These are phyloP conservation scores for Echites panduratus DNA, from an alignment of 257 asterid genomes.

Conservation along the genomic window DNA sequence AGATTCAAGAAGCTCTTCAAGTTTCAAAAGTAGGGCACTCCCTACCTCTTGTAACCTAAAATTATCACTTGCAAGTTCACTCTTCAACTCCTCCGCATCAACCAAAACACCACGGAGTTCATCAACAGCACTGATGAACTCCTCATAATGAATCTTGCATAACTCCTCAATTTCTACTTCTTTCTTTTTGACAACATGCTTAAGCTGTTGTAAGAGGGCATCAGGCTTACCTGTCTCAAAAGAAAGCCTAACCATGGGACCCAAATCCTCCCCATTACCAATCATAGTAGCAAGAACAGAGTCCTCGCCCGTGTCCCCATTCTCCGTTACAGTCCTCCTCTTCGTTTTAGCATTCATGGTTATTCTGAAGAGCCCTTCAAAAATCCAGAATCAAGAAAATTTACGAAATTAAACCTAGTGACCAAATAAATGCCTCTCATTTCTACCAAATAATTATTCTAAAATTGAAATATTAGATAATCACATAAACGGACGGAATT, in stretches of 20 bases:
- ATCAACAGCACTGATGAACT: slow-evolving; percentile 82
- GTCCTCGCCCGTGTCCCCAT: slow-evolving; percentile 74
- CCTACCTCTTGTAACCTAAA: slow-evolving; percentile 77
- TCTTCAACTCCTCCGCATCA: slow-evolving; percentile 86
- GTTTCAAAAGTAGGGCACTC: slow-evolving; percentile 58
- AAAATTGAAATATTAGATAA: neutral
- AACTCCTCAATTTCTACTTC: slow-evolving; percentile 92
- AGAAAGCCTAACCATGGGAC: slow-evolving; percentile 82
- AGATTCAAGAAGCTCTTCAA: slow-evolving; percentile 84
- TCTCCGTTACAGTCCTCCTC: slow-evolving; percentile 57
- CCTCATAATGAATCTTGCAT: slow-evolving; percentile 92
- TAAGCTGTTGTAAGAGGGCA: slow-evolving; percentile 71
- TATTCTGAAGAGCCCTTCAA: slow-evolving; percentile 14
- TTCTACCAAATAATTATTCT: neutral
- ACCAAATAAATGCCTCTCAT: neutral
- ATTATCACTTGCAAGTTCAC: slow-evolving; percentile 80
- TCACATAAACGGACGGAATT: neutral
- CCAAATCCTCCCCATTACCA: slow-evolving; percentile 79
- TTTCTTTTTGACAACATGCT: slow-evolving; percentile 61
- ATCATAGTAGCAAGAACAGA: slow-evolving; percentile 77
- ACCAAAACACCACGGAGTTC: slow-evolving; percentile 93
- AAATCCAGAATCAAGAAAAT: slow-evolving; percentile 1
- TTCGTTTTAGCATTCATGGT: slow-evolving; percentile 56
- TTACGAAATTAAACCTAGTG: neutral
- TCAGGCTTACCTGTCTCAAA: slow-evolving; percentile 81